Evolutionary conservation across 805 yeast species (phyloP), one percentile per base, ranked within the genome.

Genomic region (Danielia oregonensis): DNA sequence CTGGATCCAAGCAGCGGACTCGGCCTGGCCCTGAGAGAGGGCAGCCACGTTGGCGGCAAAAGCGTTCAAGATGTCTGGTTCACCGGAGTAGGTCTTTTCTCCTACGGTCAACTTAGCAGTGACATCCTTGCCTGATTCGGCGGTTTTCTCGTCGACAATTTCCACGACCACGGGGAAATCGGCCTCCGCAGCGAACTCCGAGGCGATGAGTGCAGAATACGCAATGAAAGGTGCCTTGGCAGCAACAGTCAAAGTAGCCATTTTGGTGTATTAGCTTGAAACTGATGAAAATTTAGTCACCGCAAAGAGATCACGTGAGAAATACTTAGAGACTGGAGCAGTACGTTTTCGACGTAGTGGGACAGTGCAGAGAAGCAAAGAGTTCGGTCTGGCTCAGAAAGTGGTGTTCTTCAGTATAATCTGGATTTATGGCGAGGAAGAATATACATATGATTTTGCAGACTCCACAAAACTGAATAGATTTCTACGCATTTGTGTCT

Each of bases 211-310:
- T 12, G 79, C 78, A 5, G 86, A 75, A 57, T 86, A 91, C 18
- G 91, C 93, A 38, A 86, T 82, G 32, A 75, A 71, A 13, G 86
- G 86, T 4, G 96, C 94, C 69, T 87, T 89, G 36, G 86, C 87
- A 39, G 95, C 95, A 45, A 89, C 63, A 38, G 79, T 72, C 42
- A 89, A 68, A 19, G 62, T 54, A 35, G 76, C 62, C 74, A 63
- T 68, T 29, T 19, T 19, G 22, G 22, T 7, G 6, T 19, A 7
- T 19, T 19, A 6, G 9, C 22, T 6, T 7, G 6, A 19, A 19
- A 6, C 9, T 9, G 6, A 19, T 9, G 22, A 19, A 19, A 19
- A 19, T 19, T 19, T 19, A 19, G 9, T 19, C 22, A 19, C 22
- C 9, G n/a, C 22, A 9, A 6, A 7, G 22, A 19, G 22, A 9